phyloP scores from a whole-genome alignment of 768 basidiomycete genomes.

The Leccinellum rugosiceps region DNA sequence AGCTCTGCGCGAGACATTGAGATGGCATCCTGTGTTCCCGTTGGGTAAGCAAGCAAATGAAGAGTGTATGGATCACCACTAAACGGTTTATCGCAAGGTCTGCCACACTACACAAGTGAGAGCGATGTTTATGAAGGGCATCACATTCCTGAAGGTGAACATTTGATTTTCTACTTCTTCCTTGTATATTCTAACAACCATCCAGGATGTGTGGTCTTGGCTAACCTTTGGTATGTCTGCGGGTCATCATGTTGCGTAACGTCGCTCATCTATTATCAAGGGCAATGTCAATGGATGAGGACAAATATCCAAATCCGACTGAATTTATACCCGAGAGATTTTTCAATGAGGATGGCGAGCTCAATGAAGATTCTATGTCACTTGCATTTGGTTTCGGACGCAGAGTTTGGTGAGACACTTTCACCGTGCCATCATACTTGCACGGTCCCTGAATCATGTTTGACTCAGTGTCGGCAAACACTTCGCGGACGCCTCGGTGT shows the following conservation, averaged over 20 bases:
- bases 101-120: conserved; percentile 27
- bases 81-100: conserved; percentile 14
- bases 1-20: conserved; percentile 34
- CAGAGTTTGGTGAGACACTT: conserved; percentile 21
- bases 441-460: conserved; percentile 4
- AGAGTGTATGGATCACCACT: not conserved
- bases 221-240: conserved; percentile 27
- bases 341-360: conserved; percentile 19
- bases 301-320: conserved; percentile 23
- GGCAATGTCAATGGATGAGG: conserved; percentile 30
- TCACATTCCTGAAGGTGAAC: conserved; percentile 27
- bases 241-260: not conserved
- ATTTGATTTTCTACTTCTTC: not conserved
- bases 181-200: conserved; percentile 11
- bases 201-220: conserved; percentile 29
- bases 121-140: conserved; percentile 26
- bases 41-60: conserved; percentile 17
- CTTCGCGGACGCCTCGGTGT: conserved; percentile 32
- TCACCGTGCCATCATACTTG: not conserved
- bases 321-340: conserved; percentile 32
- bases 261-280: conserved; percentile 14
- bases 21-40: conserved; percentile 34
- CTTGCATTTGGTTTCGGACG: conserved; percentile 31
- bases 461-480: conserved; percentile 24
- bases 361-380: conserved; percentile 22